Base-by-base conservation (phyloP, 106 monocot species). In the Dendrobium nobile region DNA sequence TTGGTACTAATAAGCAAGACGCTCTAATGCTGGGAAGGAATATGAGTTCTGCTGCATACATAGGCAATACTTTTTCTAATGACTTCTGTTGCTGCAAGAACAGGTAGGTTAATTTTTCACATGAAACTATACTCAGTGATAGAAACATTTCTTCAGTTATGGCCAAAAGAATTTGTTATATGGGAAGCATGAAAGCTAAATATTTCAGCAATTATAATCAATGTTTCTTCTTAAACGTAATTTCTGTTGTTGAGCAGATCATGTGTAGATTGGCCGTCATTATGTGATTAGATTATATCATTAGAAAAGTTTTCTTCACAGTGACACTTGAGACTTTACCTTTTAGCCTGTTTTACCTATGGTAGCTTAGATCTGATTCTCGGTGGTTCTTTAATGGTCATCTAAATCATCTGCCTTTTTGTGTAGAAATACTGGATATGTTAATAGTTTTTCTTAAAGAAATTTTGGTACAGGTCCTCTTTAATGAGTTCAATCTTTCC, bases 41-140 rank as follows among this genome's bases (percentile, higher is more conserved):
- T 64, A 81, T 55, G 75, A 84, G 85, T 82, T 72, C 87, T 18
- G 55, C 82, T 55, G 51, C 45, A 4, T 73, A 86, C 9, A 72
- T 77, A 15, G 85, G 61, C 13, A 82, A 87, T 77, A 75, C 89
- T 28, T 88, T 87, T 70, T 42, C 64, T 13, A 79, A 80, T 48
- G 81, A 84, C 10, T 95, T 87, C 61, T 77, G 72, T 33, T 93
- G 79, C 79, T 83, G 64, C 77, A 83, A 75, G 73, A 88, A 88
- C 48, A 91, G 95, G 95, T 96, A 82, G 47, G 58, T 40, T 43
- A 74, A 74, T 17, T 74, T 74, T 13, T 42, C 7, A 15, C 42
- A 10, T 11, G 70, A 70, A 70, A 15, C 16, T 31, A 37, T 9
- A 37, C 33, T 70, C 13, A 70, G 9, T 37, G 15, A 70, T 70